Evolutionary conservation across 805 yeast species (phyloP).

Genomic region (Candida cerambycidarum): DNA sequence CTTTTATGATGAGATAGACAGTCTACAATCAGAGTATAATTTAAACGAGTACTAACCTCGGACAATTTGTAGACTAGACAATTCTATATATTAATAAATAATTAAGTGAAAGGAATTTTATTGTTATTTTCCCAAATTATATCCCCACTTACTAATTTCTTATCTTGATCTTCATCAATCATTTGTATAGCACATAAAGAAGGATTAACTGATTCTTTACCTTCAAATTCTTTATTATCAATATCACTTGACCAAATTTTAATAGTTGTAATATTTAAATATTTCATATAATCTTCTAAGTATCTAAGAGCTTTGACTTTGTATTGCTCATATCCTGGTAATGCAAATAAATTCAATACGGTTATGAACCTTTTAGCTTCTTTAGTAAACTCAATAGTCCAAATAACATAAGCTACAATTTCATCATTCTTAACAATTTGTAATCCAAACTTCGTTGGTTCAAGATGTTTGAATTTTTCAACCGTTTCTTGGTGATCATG

Average conservation of each 20-base stretch:
- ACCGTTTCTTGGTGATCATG: slow-evolving; percentile 19
- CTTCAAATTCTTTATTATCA: slow-evolving; percentile 3
- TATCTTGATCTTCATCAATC: slow-evolving; percentile 25
- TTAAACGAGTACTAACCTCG: slow-evolving; percentile 10
- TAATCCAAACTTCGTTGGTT: slow-evolving; percentile 36
- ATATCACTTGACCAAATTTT: slow-evolving; percentile 37
- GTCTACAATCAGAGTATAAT: slow-evolving; percentile 20
- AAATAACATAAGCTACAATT: slow-evolving; percentile 30
- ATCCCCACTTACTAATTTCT: slow-evolving; percentile 22
- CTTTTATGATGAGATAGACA: slow-evolving; percentile 26
- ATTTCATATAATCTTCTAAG: slow-evolving; percentile 6
- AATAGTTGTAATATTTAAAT: slow-evolving; percentile 15
- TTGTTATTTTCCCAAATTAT: slow-evolving; percentile 43
- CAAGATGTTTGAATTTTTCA: slow-evolving; percentile 21
- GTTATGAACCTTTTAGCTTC: background rate
- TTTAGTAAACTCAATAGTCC: slow-evolving; percentile 37
- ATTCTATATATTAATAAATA: background rate
- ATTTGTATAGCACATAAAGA: slow-evolving; percentile 38
- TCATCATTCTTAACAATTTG: slow-evolving; percentile 19
- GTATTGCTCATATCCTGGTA: background rate
- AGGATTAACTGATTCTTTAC: slow-evolving; percentile 23
- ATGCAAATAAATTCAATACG: slow-evolving; percentile 1
- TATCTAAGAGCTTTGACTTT: slow-evolving; percentile 1
- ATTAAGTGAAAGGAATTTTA: slow-evolving; percentile 27
- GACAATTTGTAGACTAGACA: too few relatives aligned